Conservation (phyloP, 192 early-diverging fungal genomes). For the Physocladia obscura region DNA sequence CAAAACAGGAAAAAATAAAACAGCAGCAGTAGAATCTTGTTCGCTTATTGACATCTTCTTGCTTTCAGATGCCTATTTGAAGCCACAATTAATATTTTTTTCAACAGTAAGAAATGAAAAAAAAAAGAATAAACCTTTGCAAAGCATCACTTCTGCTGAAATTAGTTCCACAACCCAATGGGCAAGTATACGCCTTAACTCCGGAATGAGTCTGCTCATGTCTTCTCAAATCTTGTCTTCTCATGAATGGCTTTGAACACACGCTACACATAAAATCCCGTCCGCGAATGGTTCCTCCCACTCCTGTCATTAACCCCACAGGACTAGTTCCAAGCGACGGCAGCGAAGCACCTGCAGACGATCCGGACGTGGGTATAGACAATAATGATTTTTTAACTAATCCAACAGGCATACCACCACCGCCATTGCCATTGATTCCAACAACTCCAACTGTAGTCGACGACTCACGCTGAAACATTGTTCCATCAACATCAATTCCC, state of each 20-base stretch:
- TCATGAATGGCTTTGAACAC: conserved; percentile 20
- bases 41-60: conserved; percentile 18
- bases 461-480: neutral
- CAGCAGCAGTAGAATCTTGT: no score
- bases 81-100: neutral
- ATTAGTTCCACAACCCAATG: conserved; percentile 19
- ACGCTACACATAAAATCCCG: conserved; percentile 19
- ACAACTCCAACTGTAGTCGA: neutral
- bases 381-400: neutral
- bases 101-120: neutral
- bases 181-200: conserved; percentile 21
- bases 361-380: neutral
- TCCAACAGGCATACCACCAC: neutral
- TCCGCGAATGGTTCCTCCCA: neutral
- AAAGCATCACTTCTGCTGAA: conserved; percentile 16
- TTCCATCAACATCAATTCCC: neutral
- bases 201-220: conserved; percentile 22
- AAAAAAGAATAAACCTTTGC: conserved; percentile 2
- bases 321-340: conserved; percentile 15
- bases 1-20: neutral
- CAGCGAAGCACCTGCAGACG: neutral
- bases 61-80: conserved; percentile 16
- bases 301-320: neutral
- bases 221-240: conserved; percentile 15
- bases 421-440: neutral